These are phyloP conservation scores for Pseudogymnoascus sp. DNA, from an alignment of 2,329 filamentous ascomycete species.

Conservation along the genomic window DNA sequence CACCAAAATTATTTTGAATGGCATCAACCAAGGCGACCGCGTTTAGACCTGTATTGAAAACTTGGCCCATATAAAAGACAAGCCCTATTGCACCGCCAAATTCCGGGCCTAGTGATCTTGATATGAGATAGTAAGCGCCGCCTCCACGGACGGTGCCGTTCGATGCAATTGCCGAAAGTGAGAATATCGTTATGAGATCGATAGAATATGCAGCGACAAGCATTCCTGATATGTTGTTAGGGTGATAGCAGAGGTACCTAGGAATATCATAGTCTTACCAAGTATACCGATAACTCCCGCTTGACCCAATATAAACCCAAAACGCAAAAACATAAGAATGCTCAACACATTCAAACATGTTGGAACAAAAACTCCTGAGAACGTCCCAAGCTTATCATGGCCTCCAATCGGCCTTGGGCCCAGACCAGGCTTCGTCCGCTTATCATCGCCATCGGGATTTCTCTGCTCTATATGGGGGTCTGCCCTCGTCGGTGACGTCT, in stretches of 20 bases:
- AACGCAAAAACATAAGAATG: conserved; percentile 87
- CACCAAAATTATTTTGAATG: conserved; percentile 65
- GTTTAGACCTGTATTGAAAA: conserved; percentile 81
- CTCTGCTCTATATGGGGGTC: not conserved
- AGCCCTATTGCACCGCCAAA: conserved; percentile 85
- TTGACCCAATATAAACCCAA: conserved; percentile 76
- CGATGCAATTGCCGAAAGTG: conserved; percentile 79
- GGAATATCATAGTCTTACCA: conserved; percentile 42
- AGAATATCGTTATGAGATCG: conserved; percentile 77
- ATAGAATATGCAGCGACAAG: conserved; percentile 70
- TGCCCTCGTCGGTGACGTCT: not conserved
- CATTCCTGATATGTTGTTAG: conserved; percentile 45
- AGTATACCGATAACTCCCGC: conserved; percentile 73
- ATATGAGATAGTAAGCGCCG: conserved; percentile 84
- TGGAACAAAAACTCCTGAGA: conserved; percentile 77
- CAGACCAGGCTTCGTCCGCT: conserved; percentile 28
- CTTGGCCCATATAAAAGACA: conserved; percentile 84
- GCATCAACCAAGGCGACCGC: conserved; percentile 81
- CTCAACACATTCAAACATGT: conserved; percentile 84
- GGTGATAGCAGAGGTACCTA: not conserved
- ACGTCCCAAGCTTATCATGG: conserved; percentile 61
- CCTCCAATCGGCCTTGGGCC: conserved; percentile 33
- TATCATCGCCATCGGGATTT: not conserved
- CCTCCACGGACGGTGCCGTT: conserved; percentile 85
- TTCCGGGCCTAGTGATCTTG: conserved; percentile 74